Evolutionary conservation across 2,329 filamentous ascomycete genomes (phyloP).

Genomic region (Paecilomyces sp.): DNA sequence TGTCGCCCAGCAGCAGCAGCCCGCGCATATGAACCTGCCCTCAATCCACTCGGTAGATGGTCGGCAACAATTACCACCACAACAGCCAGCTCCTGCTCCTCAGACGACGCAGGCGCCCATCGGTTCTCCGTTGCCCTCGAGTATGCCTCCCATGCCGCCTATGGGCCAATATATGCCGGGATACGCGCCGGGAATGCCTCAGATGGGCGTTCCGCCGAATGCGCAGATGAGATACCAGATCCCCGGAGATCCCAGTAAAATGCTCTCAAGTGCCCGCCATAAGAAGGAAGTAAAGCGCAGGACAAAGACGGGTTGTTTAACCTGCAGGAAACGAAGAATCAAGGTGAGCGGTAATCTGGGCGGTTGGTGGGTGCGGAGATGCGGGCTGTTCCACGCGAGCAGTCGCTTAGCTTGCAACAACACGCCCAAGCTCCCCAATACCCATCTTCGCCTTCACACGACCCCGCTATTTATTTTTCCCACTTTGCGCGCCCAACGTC

Average conservation of each 20-base stretch:
- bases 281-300: conserved; percentile 68
- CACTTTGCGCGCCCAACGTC: conserved; percentile 7
- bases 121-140: conserved; percentile 44
- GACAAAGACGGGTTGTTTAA: conserved; percentile 66
- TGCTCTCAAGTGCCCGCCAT: conserved; percentile 57
- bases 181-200: conserved; percentile 24
- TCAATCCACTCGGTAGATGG: conserved; percentile 12
- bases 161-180: conserved; percentile 50
- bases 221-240: conserved; percentile 46
- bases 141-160: conserved; percentile 42
- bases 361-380: conserved; percentile 1
- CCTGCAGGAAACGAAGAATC: conserved; percentile 60
- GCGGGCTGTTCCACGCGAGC: conserved; percentile 11
- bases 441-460: conserved; percentile 15
- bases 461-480: conserved; percentile 8
- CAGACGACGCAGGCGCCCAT: conserved; percentile 32
- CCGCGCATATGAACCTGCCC: conserved; percentile 12
- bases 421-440: conserved; percentile 7
- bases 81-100: conserved; percentile 11
- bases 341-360: conserved; percentile 51
- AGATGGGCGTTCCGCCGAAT: conserved; percentile 32
- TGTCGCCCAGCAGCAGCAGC: conserved; percentile 9
- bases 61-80: conserved; percentile 11
- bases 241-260: conserved; percentile 43
- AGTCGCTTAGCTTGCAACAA: conserved; percentile 16